Evolutionary conservation across 2,329 filamentous ascomycete species (phyloP).

Genomic region (Ustilaginoidea virens): DNA sequence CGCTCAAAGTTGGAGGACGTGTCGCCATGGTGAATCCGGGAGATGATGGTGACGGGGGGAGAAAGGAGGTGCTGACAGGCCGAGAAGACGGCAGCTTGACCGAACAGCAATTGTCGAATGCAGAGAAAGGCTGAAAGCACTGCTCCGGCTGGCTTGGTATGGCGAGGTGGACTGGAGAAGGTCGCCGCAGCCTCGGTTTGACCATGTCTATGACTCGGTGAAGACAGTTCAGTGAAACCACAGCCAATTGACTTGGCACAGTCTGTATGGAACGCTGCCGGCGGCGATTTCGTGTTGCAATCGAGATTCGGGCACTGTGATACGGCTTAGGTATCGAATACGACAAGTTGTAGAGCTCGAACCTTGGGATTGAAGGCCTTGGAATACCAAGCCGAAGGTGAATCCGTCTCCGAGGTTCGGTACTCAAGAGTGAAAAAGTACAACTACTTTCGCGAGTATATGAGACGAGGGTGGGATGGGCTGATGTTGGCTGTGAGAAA

Average conservation of each 20-base stretch:
- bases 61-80: constrained; percentile 31
- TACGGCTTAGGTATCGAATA: no score
- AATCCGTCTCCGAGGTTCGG: no score
- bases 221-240: background rate
- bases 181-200: constrained; percentile 28
- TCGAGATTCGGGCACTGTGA: no score
- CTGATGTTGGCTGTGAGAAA: no score
- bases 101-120: constrained; percentile 31
- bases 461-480: no score
- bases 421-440: no score
- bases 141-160: constrained; percentile 23
- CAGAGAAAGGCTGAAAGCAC: constrained; percentile 28
- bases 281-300: background rate
- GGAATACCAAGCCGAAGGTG: no score
- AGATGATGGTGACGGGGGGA: constrained; percentile 23
- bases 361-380: no score
- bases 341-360: no score
- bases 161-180: constrained; percentile 27
- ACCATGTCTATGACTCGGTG: constrained; percentile 4
- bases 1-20: constrained; percentile 54
- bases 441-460: no score
- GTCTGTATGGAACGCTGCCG: background rate
- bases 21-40: constrained; percentile 17
- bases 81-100: constrained; percentile 25
- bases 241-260: background rate